phyloP scores from a whole-genome alignment of 139 green algal species.

The Haematococcus sp. region DNA sequence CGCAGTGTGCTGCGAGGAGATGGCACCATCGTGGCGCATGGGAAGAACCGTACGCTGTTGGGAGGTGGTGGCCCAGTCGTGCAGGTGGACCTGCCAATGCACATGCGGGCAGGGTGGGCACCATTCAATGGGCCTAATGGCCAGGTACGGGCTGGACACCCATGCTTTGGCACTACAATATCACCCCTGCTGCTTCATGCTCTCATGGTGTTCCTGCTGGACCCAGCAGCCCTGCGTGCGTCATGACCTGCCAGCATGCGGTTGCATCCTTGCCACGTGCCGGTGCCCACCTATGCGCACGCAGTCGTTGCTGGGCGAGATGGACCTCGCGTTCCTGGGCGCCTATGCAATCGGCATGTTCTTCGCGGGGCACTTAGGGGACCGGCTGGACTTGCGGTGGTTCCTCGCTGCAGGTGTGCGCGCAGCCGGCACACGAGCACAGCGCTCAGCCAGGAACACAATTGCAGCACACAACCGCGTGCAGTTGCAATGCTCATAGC shows the following conservation, averaged over 20 bases:
- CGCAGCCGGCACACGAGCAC: too few species aligned
- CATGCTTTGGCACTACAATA: too few species aligned
- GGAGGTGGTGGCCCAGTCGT: slow-evolving; percentile 2
- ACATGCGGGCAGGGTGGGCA: slow-evolving; percentile 67
- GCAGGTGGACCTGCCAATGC: neutral
- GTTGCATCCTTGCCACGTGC: too few species aligned
- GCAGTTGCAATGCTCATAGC: too few species aligned
- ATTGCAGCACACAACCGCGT: too few species aligned
- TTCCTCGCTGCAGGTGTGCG: slow-evolving; percentile 75
- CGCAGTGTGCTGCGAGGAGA: slow-evolving; percentile 44
- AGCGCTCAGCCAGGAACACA: neutral
- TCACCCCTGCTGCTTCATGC: too few species aligned
- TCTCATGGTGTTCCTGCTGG: too few species aligned
- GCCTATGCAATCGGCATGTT: slow-evolving; percentile 94
- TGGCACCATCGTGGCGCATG: neutral
- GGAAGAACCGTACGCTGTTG: slow-evolving; percentile 1
- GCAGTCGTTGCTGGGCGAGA: slow-evolving; percentile 74
- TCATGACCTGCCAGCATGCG: too few species aligned
- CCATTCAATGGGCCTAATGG: slow-evolving; percentile 82
- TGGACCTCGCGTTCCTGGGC: slow-evolving; percentile 90
- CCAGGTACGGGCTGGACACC: too few species aligned
- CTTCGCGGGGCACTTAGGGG: slow-evolving; percentile 84
- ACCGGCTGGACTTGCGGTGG: slow-evolving; percentile 82
- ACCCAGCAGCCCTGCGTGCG: too few species aligned
- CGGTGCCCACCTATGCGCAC: neutral